A percentile compares a stretch with the other conserved stretches of the same genome.
These are phyloP conservation scores for Rhizophlyctis rosea DNA, from an alignment of 192 early-diverging fungal genomes.

Conservation along the genomic window DNA sequence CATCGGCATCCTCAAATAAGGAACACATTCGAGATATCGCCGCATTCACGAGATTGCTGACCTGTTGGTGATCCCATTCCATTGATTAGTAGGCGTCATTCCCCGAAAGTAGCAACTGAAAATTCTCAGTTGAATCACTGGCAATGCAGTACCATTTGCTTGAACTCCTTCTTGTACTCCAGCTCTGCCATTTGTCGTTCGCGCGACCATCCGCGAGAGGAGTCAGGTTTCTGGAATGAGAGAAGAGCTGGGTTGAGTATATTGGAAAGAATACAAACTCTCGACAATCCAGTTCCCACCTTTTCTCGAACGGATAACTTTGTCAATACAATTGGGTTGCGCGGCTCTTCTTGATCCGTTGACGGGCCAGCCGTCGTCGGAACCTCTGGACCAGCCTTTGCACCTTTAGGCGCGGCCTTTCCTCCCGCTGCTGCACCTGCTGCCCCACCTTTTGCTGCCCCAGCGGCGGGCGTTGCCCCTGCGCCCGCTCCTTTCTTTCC, in stretches of 20 bases:
- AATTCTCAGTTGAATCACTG: background rate
- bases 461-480: slow-evolving; percentile 3
- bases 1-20: slow-evolving; percentile 11
- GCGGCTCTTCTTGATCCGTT: slow-evolving; percentile 3
- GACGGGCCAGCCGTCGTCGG: background rate
- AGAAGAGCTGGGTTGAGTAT: background rate
- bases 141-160: background rate
- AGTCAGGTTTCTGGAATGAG: slow-evolving; percentile 18
- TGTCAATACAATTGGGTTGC: slow-evolving; percentile 10
- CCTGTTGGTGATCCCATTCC: background rate
- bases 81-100: background rate
- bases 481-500: slow-evolving; percentile 9
- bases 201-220: slow-evolving; percentile 16
- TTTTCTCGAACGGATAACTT: slow-evolving; percentile 13
- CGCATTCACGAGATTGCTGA: background rate
- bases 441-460: background rate
- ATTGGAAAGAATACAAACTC: background rate
- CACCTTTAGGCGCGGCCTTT: slow-evolving; percentile 12
- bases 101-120: background rate
- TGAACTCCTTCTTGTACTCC: slow-evolving; percentile 15
- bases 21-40: slow-evolving; percentile 10
- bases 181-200: slow-evolving; percentile 21
- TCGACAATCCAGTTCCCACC: too few species aligned
- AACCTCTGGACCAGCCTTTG: background rate
- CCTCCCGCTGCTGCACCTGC: background rate